phyloP scores from a whole-genome alignment of 2,329 filamentous ascomycete species.

The Alternaria arborescens region DNA sequence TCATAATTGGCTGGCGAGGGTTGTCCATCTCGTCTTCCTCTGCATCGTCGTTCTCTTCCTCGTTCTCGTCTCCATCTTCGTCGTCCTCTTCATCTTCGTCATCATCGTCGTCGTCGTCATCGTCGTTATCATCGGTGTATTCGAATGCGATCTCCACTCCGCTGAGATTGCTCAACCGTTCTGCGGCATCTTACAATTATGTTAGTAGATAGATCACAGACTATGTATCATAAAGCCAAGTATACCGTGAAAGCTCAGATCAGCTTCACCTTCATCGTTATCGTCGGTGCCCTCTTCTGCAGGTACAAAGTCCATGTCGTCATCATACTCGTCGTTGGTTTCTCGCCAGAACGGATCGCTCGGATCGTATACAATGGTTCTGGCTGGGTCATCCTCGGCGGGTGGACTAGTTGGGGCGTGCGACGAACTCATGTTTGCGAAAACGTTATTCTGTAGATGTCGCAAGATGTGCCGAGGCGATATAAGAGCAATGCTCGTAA shows the following conservation, averaged over 20 bases:
- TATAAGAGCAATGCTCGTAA: conserved; percentile 11
- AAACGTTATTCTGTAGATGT: conserved; percentile 1
- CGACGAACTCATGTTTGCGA: conserved; percentile 38
- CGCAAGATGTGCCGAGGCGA: conserved; percentile 15
- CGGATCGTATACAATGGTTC: conserved; percentile 44
- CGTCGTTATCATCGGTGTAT: conserved; percentile 50
- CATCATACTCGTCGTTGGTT: conserved; percentile 46
- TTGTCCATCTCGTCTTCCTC: conserved; percentile 31
- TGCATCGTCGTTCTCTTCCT: conserved; percentile 39
- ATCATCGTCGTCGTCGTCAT: conserved; percentile 51
- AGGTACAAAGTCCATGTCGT: conserved; percentile 62
- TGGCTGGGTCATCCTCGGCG: conserved; percentile 36
- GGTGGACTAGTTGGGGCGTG: conserved; percentile 33
- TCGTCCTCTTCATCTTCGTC: conserved; percentile 21
- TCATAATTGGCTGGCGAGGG: conserved; percentile 44
- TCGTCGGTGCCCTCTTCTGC: conserved; percentile 52
- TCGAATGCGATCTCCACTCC: conserved; percentile 55
- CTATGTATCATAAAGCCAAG: background rate
- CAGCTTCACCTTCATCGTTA: conserved; percentile 51
- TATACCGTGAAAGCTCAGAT: conserved; percentile 49
- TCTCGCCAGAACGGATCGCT: conserved; percentile 47
- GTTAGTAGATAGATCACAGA: conserved; percentile 7
- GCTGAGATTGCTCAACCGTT: conserved; percentile 53
- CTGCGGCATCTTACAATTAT: conserved; percentile 48
- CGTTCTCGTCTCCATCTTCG: conserved; percentile 43